A percentile compares a stretch with the other conserved stretches of the same genome.
These are phyloP conservation scores for Taiwanofungus camphoratus DNA, from an alignment of 1,284 basidiomycete species.

Conservation along the genomic window DNA sequence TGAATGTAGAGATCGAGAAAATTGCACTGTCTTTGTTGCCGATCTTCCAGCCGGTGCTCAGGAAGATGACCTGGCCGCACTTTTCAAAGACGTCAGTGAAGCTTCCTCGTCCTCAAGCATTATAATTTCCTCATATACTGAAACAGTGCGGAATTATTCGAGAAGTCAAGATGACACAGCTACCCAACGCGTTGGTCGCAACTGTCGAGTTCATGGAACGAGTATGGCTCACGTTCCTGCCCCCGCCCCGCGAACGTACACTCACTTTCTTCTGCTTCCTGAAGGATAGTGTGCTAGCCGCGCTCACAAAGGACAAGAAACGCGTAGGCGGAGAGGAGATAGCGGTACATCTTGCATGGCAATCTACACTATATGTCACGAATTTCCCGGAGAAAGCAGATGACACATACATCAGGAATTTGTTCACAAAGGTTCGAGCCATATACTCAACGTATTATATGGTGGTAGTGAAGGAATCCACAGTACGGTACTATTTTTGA, in stretches of 20 bases:
- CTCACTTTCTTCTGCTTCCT: slow-evolving; percentile 1
- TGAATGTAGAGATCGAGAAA: slow-evolving; percentile 82
- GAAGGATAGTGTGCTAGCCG: slow-evolving; percentile 77
- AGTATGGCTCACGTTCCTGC: slow-evolving; percentile 35
- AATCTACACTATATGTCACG: slow-evolving; percentile 93
- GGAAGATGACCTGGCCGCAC: slow-evolving; percentile 59
- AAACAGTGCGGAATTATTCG: slow-evolving; percentile 77
- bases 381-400: slow-evolving; percentile 91
- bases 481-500: slow-evolving; percentile 91
- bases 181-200: slow-evolving; percentile 57
- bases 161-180: slow-evolving; percentile 68
- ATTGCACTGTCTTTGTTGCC: slow-evolving; percentile 86
- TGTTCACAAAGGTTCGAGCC: slow-evolving; percentile 74
- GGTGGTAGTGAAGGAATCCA: neutral
- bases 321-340: slow-evolving; percentile 70
- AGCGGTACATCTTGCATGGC: slow-evolving; percentile 85
- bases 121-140: neutral
- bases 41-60: slow-evolving; percentile 55
- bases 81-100: slow-evolving; percentile 81
- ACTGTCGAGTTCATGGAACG: slow-evolving; percentile 76
- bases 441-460: too few relatives aligned
- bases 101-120: neutral
- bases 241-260: neutral
- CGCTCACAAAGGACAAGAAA: slow-evolving; percentile 92
- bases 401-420: slow-evolving; percentile 66